These are phyloP conservation scores for Termitomyces heimii DNA, from an alignment of 768 basidiomycete species.

Conservation along the genomic window DNA sequence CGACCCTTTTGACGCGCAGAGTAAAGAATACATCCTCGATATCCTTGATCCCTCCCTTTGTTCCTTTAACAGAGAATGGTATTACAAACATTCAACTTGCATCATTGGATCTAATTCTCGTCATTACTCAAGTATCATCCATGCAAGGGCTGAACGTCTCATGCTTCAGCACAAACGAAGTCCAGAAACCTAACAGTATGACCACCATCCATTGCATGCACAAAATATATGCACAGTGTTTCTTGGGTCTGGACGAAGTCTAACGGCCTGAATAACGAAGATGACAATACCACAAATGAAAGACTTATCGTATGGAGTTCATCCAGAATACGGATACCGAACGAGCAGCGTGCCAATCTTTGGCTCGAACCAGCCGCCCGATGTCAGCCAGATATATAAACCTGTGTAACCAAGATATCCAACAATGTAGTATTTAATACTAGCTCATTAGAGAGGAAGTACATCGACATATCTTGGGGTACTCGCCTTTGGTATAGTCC, in stretches of 20 bases:
- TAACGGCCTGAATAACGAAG: conserved; percentile 49
- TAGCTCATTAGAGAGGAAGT: neutral
- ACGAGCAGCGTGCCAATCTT: conserved; percentile 44
- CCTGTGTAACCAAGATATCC: conserved; percentile 66
- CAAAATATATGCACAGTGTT: neutral
- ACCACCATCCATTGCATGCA: conserved; percentile 17
- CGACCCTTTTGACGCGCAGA: too few species aligned
- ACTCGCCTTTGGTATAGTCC: conserved; percentile 78
- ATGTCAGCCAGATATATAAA: conserved; percentile 32
- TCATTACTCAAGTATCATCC: too few species aligned
- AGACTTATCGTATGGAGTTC: conserved; percentile 73
- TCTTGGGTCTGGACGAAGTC: conserved; percentile 11
- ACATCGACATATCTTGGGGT: neutral
- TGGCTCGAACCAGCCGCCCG: conserved; percentile 33
- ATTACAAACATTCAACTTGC: too few species aligned
- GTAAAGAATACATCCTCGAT: too few species aligned
- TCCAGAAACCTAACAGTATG: conserved; percentile 33
- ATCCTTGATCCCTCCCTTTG: too few species aligned
- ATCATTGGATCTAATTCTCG: too few species aligned
- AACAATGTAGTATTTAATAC: conserved; percentile 21
- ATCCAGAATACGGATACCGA: conserved; percentile 41
- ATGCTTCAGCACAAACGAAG: conserved; percentile 52
- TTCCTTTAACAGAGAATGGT: too few species aligned
- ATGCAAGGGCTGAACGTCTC: conserved; percentile 67
- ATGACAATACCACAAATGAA: conserved; percentile 67